Conservation (phyloP, 225 moss, liverwort and hornwort species). For the Pseudisothecium myosuroides region DNA sequence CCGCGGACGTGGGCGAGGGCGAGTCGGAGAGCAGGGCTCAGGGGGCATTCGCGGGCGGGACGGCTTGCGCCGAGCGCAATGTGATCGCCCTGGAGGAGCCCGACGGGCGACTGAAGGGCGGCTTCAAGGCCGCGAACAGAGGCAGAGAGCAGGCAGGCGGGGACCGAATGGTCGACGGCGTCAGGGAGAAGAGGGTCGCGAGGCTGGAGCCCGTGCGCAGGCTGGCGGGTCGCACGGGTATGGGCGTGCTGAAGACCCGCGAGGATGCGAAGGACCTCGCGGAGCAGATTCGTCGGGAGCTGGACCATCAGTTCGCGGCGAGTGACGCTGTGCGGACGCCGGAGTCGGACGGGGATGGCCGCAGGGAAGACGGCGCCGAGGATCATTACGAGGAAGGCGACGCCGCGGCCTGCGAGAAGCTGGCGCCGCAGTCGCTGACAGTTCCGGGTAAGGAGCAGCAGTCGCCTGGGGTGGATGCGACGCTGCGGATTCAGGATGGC, state of each 20-base stretch:
- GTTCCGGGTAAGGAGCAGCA: neutral
- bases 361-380: slow-evolving; percentile 39
- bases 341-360: slow-evolving; percentile 31
- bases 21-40: slow-evolving; percentile 41
- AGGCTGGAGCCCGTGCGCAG: neutral
- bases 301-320: slow-evolving; percentile 35
- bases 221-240: slow-evolving; percentile 1
- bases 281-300: slow-evolving; percentile 38
- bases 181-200: neutral
- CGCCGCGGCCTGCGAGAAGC: slow-evolving; percentile 24
- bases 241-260: slow-evolving; percentile 1
- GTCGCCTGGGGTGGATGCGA: neutral
- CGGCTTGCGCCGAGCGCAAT: slow-evolving; percentile 15
- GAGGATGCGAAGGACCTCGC: slow-evolving; percentile 28
- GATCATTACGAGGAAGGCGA: slow-evolving; percentile 55
- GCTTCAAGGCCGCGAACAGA: slow-evolving; percentile 8
- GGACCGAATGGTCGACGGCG: neutral
- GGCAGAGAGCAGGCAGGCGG: neutral
- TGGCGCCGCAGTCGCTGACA: neutral
- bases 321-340: slow-evolving; percentile 7
- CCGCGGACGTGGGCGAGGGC: slow-evolving; percentile 50
- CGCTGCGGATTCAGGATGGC: slow-evolving; percentile 17
- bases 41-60: slow-evolving; percentile 4
- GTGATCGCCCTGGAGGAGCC: neutral
- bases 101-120: slow-evolving; percentile 18